Base-by-base conservation (phyloP, 805 yeast species). In the Zygoascus biomembranicola region DNA sequence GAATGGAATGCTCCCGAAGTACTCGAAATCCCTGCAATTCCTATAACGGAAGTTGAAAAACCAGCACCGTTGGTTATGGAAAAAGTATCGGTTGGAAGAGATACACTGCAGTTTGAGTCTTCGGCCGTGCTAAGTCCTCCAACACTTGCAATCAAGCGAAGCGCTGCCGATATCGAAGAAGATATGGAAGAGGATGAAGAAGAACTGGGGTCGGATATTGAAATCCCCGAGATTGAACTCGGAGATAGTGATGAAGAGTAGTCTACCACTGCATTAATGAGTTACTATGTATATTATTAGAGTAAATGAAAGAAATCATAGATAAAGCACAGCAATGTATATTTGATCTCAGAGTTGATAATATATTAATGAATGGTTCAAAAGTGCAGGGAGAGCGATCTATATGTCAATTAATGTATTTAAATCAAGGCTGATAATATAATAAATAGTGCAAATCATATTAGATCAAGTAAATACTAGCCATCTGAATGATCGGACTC, bases 141-240 rank as follows among this genome's bases (percentile, higher is more conserved):
- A 8, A 11, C 16, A 11, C 39, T 35, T n/a, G 16, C 16, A 11
- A 35, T n/a, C 13, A 35, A 35, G 16, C 5, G 16, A 13, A 35
- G 16, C 10, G 16, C 13, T n/a, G 39, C 13, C 4, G 9, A 11
- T 13, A n/a, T 35, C 39, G 39, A 35, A 35, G 52, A 44, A 23
- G 44, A 54, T 32, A n/a, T 35, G 16, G 39, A 35, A 8, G 52
- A 44, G 23, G 44, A 54, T 32, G 57, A 35, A 4, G 39, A 46
- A 5, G 51, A 53, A 42, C 42, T 52, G 19, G 18, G 26, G 5
- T 46, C 49, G 8, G 82, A 79, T 57, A 75, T 78, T 47, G 83
- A 78, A 56, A 76, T 79, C 52, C 84, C 84, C 6, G 69, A 65
- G 14, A 68, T 74, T 51, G 73, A 61, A 9, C 57, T 74, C 8